Conservation (phyloP, 371 early-diverging fungal genomes). For the Mortierella sp. region DNA sequence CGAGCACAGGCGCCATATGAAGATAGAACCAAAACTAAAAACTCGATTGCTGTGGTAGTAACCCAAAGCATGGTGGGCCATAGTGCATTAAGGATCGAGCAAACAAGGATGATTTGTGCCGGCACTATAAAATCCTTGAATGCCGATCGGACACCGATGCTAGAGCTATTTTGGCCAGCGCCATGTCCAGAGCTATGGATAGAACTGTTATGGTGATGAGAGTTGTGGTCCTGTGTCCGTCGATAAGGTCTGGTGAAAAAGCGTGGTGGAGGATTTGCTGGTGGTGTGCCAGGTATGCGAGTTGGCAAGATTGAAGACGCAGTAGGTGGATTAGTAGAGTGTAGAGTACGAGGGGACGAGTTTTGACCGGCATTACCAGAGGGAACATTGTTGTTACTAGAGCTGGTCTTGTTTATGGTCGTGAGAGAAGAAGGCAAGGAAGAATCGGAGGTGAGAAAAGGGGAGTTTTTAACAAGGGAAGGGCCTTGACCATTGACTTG, state of each 20-base stretch:
- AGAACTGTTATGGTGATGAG: conserved; percentile 33
- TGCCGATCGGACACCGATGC: conserved; percentile 51
- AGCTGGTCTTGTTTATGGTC: not conserved
- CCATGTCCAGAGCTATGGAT: conserved; percentile 28
- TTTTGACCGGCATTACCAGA: not conserved
- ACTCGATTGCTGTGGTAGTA: conserved; percentile 33
- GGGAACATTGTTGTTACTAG: not conserved
- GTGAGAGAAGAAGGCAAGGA: not conserved
- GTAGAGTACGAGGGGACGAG: not conserved
- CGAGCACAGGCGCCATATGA: conserved; percentile 54
- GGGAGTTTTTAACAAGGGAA: not conserved
- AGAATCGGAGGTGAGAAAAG: not conserved
- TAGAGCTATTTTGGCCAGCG: conserved; percentile 32
- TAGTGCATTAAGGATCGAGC: conserved; percentile 49
- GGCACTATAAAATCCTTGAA: conserved; percentile 52
- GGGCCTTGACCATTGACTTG: not conserved
- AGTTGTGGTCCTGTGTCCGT: conserved; percentile 33
- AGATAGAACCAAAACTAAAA: conserved; percentile 41
- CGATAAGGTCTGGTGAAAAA: conserved; percentile 49
- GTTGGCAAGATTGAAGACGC: conserved; percentile 19
- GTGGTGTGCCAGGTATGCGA: conserved; percentile 31
- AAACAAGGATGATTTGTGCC: conserved; percentile 51
- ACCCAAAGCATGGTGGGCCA: conserved; percentile 43
- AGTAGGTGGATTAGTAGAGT: conserved; percentile 9
- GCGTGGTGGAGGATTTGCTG: conserved; percentile 41